phyloP scores from a whole-genome alignment of 495 filamentous ascomycete species.

The Cladorrhinum samala region DNA sequence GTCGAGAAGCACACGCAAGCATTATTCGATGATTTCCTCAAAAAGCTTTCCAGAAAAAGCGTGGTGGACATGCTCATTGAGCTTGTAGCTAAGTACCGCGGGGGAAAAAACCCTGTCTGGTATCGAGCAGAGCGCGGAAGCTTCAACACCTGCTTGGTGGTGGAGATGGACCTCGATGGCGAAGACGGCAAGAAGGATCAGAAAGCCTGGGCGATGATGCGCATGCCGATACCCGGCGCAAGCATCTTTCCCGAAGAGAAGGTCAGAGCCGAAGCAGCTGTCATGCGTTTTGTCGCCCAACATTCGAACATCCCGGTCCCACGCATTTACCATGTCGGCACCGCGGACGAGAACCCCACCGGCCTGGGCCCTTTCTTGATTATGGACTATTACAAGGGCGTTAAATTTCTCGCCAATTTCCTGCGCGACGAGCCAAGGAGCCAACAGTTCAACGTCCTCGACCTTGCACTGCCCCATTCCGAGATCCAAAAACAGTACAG shows the following conservation, averaged over 20 bases:
- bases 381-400: slow-evolving; percentile 39
- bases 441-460: slow-evolving; percentile 15
- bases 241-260: slow-evolving; percentile 32
- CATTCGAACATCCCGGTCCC: slow-evolving; percentile 39
- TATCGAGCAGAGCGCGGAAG: not conserved
- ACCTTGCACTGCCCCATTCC: slow-evolving; percentile 25
- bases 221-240: not conserved
- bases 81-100: not conserved
- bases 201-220: not conserved
- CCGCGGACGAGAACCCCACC: slow-evolving; percentile 22
- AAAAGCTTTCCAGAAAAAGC: no score
- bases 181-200: no score
- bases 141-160: slow-evolving; percentile 4
- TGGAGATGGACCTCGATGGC: slow-evolving; percentile 3
- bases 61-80: no score
- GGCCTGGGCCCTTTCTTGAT: slow-evolving; percentile 43
- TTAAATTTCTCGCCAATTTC: slow-evolving; percentile 23
- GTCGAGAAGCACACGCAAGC: no score
- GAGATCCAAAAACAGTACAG: slow-evolving; percentile 29
- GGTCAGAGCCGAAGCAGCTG: slow-evolving; percentile 35
- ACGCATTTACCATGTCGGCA: slow-evolving; percentile 30
- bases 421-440: slow-evolving; percentile 22
- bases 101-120: not conserved
- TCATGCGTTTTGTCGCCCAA: slow-evolving; percentile 35
- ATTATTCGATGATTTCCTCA: no score